Evolutionary conservation across 1,139 yeast species (phyloP), one percentile per base, ranked within the genome.

Genomic region (Yarrowia galli): DNA sequence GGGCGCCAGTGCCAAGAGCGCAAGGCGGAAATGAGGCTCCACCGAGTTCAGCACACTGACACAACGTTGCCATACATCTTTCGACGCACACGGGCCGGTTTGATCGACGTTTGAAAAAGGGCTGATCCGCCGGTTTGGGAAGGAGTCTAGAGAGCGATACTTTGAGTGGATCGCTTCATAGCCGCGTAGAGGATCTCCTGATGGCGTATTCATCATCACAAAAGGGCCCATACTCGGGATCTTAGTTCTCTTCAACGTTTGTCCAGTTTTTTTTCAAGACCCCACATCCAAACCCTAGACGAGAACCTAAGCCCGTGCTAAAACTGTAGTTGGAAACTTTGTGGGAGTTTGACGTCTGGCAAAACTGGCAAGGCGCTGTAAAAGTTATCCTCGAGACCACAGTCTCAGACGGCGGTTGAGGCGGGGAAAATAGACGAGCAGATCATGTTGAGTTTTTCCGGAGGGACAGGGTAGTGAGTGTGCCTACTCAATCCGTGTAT

Each of bases 381-480:
- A n/a, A n/a, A n/a, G n/a, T n/a, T n/a, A n/a, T 28, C 32, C 32
- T 28, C 32, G 32, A 28, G 32, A 28, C 32, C 48, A 13, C 9
- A 43, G 51, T 46, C 51, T 46, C 35, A 46, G 49, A 42, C 20
- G n/a, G n/a, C n/a, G n/a, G n/a, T n/a, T 36, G 60, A 22, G 42
- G 54, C 54, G 54, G 54, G 54, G 54, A 28, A n/a, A 48, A 49
- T 10, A 6, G 32, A 28, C 32, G 8, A 28, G 32, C 32, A 10
- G 32, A 10, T 28, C 1, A 28, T 28, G 32, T 28, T 28, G 32
- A 10, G 32, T 28, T 28, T 28, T 28, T 28, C 32, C 32, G 32
- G 32, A n/a, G n/a, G n/a, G n/a, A n/a, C n/a, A n/a, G n/a, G n/a
- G n/a, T n/a, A n/a, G n/a, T n/a, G n/a, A n/a, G n/a, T n/a, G n/a